These are phyloP conservation scores for Pyrenochaeta sp. DNA, from an alignment of 2,329 filamentous ascomycete species.

Conservation along the genomic window DNA sequence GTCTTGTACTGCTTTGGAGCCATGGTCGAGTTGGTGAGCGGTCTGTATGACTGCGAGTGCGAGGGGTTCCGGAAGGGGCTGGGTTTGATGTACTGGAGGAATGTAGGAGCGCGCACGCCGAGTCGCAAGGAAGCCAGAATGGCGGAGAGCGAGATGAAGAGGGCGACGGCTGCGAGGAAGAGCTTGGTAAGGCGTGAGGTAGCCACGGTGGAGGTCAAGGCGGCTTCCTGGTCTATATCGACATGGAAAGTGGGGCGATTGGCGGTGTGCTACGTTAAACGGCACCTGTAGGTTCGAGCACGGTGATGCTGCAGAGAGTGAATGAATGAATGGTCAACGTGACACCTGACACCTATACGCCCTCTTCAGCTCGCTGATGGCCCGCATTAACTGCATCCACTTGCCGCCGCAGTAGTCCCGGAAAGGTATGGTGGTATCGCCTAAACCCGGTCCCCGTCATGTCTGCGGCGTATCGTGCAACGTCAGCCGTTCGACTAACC, in stretches of 20 bases:
- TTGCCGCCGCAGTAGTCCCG: slow-evolving; percentile 1
- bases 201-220: slow-evolving; percentile 37
- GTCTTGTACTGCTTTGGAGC: slow-evolving; percentile 72
- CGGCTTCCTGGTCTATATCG: slow-evolving; percentile 9
- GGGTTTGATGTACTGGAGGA: slow-evolving; percentile 65
- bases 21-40: slow-evolving; percentile 67
- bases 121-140: slow-evolving; percentile 73
- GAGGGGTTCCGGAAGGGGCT: slow-evolving; percentile 38
- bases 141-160: slow-evolving; percentile 65
- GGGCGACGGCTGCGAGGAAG: slow-evolving; percentile 62
- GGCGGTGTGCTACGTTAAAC: slow-evolving; percentile 21
- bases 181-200: slow-evolving; percentile 48
- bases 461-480: slow-evolving; percentile 13
- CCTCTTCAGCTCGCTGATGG: not conserved
- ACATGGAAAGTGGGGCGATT: slow-evolving; percentile 16
- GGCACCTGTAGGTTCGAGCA: slow-evolving; percentile 13
- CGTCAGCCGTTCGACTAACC: slow-evolving; percentile 6
- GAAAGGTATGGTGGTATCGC: slow-evolving; percentile 12
- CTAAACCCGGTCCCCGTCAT: not conserved
- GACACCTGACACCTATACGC: slow-evolving; percentile 12
- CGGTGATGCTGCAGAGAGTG: slow-evolving; percentile 4
- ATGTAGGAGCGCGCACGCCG: slow-evolving; percentile 65
- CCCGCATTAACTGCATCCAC: slow-evolving; percentile 1
- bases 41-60: slow-evolving; percentile 34
- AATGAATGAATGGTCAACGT: slow-evolving; percentile 12